Evolutionary conservation across 2,329 filamentous ascomycete species (phyloP).

Genomic region (Colletotrichum horii): DNA sequence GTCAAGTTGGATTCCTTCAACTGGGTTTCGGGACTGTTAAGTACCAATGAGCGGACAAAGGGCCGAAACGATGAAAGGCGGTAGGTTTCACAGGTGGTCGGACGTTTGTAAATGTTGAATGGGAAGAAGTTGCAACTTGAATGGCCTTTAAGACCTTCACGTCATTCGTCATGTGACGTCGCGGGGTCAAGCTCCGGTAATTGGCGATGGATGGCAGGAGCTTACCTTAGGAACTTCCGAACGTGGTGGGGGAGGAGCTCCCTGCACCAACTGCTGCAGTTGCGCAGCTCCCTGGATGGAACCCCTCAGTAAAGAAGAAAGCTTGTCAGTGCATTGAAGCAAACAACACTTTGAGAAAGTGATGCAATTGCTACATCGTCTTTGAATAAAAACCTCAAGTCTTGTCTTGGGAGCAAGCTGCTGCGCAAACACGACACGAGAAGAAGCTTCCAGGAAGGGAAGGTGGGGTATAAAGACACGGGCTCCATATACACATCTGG

Average conservation of each 20-base stretch:
- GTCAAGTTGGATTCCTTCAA: not conserved
- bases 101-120: not conserved
- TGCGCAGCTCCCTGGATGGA: not conserved
- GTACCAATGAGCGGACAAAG: not conserved
- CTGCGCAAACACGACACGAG: not conserved
- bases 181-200: constrained; percentile 11
- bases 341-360: not conserved
- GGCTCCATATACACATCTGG: not conserved
- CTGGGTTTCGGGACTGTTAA: not conserved
- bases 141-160: not conserved
- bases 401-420: not conserved
- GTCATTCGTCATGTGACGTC: constrained; percentile 21
- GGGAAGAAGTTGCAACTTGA: not conserved
- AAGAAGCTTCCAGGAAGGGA: not conserved
- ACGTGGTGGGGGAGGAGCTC: not conserved
- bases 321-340: not conserved
- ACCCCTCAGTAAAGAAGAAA: not conserved
- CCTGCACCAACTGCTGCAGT: not conserved
- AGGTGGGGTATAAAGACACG: not conserved
- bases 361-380: not conserved
- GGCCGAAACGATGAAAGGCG: not conserved
- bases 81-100: no score
- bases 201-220: not conserved
- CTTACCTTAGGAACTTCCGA: not conserved
- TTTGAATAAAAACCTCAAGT: not conserved